Evolutionary conservation across 495 filamentous ascomycete species (phyloP), one percentile per base, ranked within the genome.

Genomic region (Glarea lozoyensis): DNA sequence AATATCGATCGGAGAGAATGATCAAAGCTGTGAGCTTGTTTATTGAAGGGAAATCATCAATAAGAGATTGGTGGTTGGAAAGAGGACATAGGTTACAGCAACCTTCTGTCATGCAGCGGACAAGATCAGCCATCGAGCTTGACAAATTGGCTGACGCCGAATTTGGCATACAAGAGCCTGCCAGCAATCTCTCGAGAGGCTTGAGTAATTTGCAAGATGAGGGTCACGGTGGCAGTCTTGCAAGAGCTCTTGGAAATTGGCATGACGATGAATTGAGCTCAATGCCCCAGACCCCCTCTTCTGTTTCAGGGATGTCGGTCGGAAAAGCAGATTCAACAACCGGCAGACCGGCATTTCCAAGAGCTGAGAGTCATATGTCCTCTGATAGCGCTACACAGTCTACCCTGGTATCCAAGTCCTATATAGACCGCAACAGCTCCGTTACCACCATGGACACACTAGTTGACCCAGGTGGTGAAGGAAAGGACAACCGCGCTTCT

Each of bases 21-120:
- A 55, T 71, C 15, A 50, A 61, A 7, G 63, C 56, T 2, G 40
- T 70, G 1, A 57, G 57, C 27, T 45, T 47, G 1, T 70, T 68
- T 32, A 60, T 67, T 18, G 48, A 60, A 36, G 56, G 57, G 10
- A 60, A 60, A 24, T 45, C 55, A 10, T 56, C 52, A n/a, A 35
- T 57, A 37, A 21, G 44, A 31, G 33, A 57, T 16, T 44, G 43
- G 59, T 61, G 32, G 50, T 42, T 44, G 44, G 55, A 54, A 46
- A 43, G 1, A 15, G 50, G 54, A 2, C 49, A 53, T 24, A 49
- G 45, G 25, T 33, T 20, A 19, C 45, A 50, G 27, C 29, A 43
- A 3, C 15, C 34, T 13, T 18, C 32, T 2, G 22, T 44, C 4
- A 43, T 38, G 21, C 50, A 50, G 30, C 32, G 49, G 6, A 24